Conservation (phyloP, 345 rosid genomes). For the Salix udensis region DNA sequence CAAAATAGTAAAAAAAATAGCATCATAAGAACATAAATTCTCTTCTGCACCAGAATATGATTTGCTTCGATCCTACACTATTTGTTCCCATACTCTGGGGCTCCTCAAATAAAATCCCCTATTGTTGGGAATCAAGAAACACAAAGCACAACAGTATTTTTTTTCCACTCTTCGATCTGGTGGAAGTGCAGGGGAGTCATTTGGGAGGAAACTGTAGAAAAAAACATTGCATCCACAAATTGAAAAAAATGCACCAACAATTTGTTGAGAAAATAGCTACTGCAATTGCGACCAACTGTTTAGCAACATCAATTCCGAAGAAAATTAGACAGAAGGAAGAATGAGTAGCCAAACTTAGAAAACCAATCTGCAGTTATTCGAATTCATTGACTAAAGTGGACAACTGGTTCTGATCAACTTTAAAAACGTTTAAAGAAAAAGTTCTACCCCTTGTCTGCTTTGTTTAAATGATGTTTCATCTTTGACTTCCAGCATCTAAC, state of each 20-base stretch:
- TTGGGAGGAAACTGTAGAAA: neutral
- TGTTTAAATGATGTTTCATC: conserved; percentile 20
- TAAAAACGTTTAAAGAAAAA: conserved; percentile 30
- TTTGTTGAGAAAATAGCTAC: conserved; percentile 7
- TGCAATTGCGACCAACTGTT: conserved; percentile 21
- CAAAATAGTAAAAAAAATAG: neutral
- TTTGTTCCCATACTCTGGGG: neutral
- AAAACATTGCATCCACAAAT: neutral
- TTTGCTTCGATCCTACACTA: neutral
- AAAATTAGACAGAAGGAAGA: conserved; percentile 23
- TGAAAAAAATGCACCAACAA: conserved; percentile 4
- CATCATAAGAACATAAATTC: neutral
- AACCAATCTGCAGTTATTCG: conserved; percentile 21
- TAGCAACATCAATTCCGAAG: conserved; percentile 23
- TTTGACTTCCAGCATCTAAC: conserved; percentile 29
- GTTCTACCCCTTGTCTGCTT: conserved; percentile 35
- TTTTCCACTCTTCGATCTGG: neutral
- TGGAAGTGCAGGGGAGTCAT: neutral
- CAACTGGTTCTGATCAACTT: conserved; percentile 35
- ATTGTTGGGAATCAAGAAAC: neutral
- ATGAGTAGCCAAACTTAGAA: conserved; percentile 15
- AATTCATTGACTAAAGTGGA: conserved; percentile 28
- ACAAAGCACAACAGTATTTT: neutral
- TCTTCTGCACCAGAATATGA: no score
- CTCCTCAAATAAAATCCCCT: neutral